Base-by-base conservation (phyloP, 441 rosid species). In the Capsella rubella region DNA sequence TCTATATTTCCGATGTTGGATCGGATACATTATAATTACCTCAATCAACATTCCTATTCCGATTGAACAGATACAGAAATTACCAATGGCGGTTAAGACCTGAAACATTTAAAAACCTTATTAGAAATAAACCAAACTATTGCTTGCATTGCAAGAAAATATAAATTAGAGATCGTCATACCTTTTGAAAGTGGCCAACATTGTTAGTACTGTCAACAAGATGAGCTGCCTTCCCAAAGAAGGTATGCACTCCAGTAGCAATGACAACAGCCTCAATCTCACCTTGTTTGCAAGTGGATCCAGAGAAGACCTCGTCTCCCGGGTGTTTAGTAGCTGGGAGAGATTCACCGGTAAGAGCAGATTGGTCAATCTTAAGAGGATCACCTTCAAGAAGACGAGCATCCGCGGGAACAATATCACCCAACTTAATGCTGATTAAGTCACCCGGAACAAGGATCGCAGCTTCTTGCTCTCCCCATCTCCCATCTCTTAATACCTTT, bases 211-310 rank as follows among this genome's bases (percentile, higher is more conserved):
- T 91, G 65, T 94, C 98, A 69, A 94, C 98, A 39, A 94, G 86
- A 69, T 94, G 98, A n/a, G 98, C 98, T 60, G 98, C 98, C 80
- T 94, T 94, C 6, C 98, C 98, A 6, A 94, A 94, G 76, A 94
- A 94, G 52, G 98, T 90, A 75, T 94, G 97, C 47, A 94, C 96
- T 31, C 98, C 97, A 0, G 98, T 94, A 46, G 98, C 98, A 64
- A 94, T 93, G 10, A 93, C 96, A 42, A 93, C 92, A 34, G 98
- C 98, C 76, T 93, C 98, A 28, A 93, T 79, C 80, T 94, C 98
- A 21, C 98, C 98, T 78, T 94, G 97, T 75, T 94, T 94, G 58
- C 98, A 94, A 8, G 97, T 94, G 9, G 98, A 94, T 28, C 98
- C 98, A 29, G 98, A 94, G 73, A 88, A 93, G 18, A 93, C 96